Evolutionary conservation across 257 asterid species (phyloP), one percentile per base, ranked within the genome.

Genomic region (Solanum piurae): DNA sequence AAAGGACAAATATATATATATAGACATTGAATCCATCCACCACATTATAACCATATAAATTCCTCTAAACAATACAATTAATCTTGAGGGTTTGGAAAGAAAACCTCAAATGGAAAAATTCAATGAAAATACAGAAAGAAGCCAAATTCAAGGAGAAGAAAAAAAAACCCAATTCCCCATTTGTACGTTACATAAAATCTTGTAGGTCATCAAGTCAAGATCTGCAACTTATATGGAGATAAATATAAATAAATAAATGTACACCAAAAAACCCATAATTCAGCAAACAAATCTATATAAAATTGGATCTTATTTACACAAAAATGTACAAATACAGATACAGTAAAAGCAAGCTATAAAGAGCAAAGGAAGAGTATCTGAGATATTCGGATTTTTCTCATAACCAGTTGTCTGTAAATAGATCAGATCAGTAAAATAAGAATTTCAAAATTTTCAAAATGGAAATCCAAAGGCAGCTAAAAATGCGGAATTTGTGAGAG

Each of bases 341-440:
- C 38, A 33, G 64, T 37, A 16, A 34, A 64, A 36, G 76, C 52
- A 64, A 46, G 68, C 52, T 85, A 52, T 49, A 87, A 66, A 44
- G 55, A 84, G 73, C 71, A 77, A 60, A 60, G 88, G 37, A 52
- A 86, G 90, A 86, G 92, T 89, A 92, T 91, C 93, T 91, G 90
- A 86, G 84, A 91, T 66, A 87, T 87, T 90, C 89, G 92, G 93
- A 93, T 93, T 93, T 94, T 93, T 92, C 89, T 88, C 90, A 88
- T 89, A 86, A 85, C 83, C 91, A 91, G 93, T 89, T 94, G 94
- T 91, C 94, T 84, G 66, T 1, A 58, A 58, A 58, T 90, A 91
- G 92, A 93, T 91, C 94, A 90, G 93, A 79, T 75, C 55, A 76
- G 60, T 62, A 83, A 42, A 55, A 64, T 27, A 58, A 86, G 80